phyloP scores from a whole-genome alignment of 2,329 filamentous ascomycete species.

The Ceratocystis papillata region DNA sequence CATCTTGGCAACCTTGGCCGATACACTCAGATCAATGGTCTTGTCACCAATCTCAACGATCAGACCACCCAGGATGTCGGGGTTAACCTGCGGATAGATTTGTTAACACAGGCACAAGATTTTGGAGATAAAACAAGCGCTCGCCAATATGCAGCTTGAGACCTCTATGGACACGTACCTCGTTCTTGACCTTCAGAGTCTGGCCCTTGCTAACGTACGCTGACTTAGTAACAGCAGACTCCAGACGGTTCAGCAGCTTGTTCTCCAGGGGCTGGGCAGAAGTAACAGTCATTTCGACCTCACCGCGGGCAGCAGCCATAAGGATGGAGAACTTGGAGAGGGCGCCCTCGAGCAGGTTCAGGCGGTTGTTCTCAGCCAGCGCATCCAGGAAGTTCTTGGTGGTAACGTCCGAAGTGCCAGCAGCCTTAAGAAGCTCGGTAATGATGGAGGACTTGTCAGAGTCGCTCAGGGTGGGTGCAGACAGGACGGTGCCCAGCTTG shows the following conservation, averaged over 20 bases:
- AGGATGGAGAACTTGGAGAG: conserved; percentile 77
- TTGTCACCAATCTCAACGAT: conserved; percentile 95
- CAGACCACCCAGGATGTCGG: conserved; percentile 86
- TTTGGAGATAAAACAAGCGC: neutral
- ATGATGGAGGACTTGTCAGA: conserved; percentile 80
- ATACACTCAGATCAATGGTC: conserved; percentile 95
- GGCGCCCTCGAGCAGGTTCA: conserved; percentile 70
- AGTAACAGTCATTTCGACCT: conserved; percentile 87
- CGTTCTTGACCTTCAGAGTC: conserved; percentile 95
- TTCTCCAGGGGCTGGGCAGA: conserved; percentile 82
- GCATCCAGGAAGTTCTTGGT: conserved; percentile 89
- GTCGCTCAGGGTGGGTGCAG: conserved; percentile 64
- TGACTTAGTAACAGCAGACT: conserved; percentile 81
- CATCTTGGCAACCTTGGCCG: conserved; percentile 89
- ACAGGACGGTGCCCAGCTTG: conserved; percentile 67
- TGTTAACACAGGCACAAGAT: conserved; percentile 5
- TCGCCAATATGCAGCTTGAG: neutral
- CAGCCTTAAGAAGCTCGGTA: conserved; percentile 74
- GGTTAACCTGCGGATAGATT: conserved; percentile 57
- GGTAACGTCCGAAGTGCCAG: conserved; percentile 63
- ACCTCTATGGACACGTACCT: conserved; percentile 42
- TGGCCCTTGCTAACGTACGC: conserved; percentile 79
- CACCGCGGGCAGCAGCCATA: conserved; percentile 80
- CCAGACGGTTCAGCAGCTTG: conserved; percentile 75
- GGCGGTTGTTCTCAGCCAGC: conserved; percentile 91